Evolutionary conservation across 257 asterid genomes (phyloP).

Genomic region (Nicotiana benthamiana): DNA sequence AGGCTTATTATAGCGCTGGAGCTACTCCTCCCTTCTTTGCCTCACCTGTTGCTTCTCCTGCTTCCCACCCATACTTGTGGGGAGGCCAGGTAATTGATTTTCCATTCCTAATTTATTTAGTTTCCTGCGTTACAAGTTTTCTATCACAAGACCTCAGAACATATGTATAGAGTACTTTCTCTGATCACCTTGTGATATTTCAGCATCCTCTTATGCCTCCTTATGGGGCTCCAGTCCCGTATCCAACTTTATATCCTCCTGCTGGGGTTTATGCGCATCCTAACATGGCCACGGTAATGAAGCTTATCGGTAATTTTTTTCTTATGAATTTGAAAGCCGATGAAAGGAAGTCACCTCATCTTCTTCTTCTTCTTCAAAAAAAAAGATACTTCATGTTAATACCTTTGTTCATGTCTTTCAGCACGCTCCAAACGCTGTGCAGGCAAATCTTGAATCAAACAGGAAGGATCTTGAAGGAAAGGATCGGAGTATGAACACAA

Average conservation of each 20-base stretch:
- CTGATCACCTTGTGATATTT: background rate
- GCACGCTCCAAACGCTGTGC: slow-evolving; percentile 43
- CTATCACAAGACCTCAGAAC: background rate
- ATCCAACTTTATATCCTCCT: slow-evolving; percentile 85
- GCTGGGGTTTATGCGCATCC: slow-evolving; percentile 94
- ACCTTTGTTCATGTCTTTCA: background rate
- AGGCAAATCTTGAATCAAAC: slow-evolving; percentile 47
- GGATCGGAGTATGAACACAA: slow-evolving; percentile 50
- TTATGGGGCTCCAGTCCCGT: slow-evolving; percentile 95
- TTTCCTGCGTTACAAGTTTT: background rate
- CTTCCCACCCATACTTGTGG: slow-evolving; percentile 93
- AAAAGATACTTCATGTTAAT: background rate
- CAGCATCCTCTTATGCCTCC: slow-evolving; percentile 98
- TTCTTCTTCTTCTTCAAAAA: background rate
- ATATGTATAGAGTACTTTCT: background rate
- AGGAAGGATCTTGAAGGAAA: slow-evolving; percentile 56
- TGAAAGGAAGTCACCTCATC: background rate
- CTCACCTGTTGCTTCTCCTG: slow-evolving; percentile 79
- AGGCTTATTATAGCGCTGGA: slow-evolving; percentile 95
- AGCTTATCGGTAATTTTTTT: background rate
- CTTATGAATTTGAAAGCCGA: background rate
- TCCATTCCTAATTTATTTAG: background rate
- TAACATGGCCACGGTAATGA: slow-evolving; percentile 60
- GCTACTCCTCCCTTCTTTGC: slow-evolving; percentile 90
- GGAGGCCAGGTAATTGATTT: slow-evolving; percentile 65